Percentiles rank a stretch among this genome's conserved stretches.
These are phyloP conservation scores for Aspergillus tanneri DNA, from an alignment of 2,329 filamentous ascomycete genomes.

Conservation along the genomic window DNA sequence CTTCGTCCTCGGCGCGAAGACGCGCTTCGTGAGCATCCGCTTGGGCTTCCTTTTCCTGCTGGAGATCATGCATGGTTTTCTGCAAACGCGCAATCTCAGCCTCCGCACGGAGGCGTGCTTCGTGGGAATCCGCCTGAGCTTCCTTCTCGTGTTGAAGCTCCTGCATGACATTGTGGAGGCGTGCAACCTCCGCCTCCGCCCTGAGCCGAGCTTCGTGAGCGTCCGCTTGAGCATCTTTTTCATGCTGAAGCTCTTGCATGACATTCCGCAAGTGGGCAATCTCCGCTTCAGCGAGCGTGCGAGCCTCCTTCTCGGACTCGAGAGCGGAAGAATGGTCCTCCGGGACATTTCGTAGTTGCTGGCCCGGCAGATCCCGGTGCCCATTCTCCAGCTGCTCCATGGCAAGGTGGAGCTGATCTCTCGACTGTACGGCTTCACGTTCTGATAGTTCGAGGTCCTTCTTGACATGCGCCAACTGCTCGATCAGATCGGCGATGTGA, in stretches of 20 bases:
- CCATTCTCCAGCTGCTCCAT: slow-evolving; percentile 47
- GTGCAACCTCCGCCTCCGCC: slow-evolving; percentile 20
- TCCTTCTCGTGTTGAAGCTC: slow-evolving; percentile 6
- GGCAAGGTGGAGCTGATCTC: slow-evolving; percentile 42
- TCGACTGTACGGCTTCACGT: slow-evolving; percentile 39
- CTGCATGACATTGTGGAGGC: slow-evolving; percentile 18
- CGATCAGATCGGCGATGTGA: slow-evolving; percentile 47
- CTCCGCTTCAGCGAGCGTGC: slow-evolving; percentile 33
- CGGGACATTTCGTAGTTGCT: slow-evolving; percentile 32
- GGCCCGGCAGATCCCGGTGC: slow-evolving; percentile 37
- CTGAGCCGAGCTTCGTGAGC: slow-evolving; percentile 24
- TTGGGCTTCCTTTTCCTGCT: slow-evolving; percentile 28
- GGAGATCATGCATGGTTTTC: slow-evolving; percentile 52
- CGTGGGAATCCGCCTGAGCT: slow-evolving; percentile 3
- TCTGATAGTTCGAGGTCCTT: slow-evolving; percentile 60
- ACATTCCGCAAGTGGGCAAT: slow-evolving; percentile 49
- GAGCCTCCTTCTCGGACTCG: slow-evolving; percentile 30
- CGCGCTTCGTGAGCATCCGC: slow-evolving; percentile 16
- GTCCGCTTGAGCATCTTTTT: slow-evolving; percentile 30
- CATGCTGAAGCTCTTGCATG: slow-evolving; percentile 47
- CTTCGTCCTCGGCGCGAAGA: slow-evolving; percentile 17
- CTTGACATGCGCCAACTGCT: slow-evolving; percentile 60
- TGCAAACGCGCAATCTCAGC: slow-evolving; percentile 28
- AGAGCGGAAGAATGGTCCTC: slow-evolving; percentile 31
- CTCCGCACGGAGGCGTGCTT: slow-evolving; percentile 28